These are phyloP conservation scores for Xylaria sp. DNA, from an alignment of 2,329 filamentous ascomycete species.

Conservation along the genomic window DNA sequence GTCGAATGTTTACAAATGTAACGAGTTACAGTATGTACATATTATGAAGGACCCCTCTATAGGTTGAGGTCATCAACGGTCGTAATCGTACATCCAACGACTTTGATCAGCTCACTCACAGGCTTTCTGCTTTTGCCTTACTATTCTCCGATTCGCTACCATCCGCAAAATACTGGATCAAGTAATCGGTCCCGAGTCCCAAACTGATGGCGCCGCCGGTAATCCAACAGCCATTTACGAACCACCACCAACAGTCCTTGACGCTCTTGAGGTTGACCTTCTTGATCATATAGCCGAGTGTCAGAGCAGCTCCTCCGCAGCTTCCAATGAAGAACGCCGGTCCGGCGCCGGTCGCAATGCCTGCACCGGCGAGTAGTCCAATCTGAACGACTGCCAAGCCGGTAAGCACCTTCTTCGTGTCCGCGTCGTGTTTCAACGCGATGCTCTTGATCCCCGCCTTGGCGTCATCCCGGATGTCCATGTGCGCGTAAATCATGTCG, in stretches of 20 bases:
- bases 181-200: constrained; percentile 70
- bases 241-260: constrained; percentile 81
- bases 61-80: not conserved
- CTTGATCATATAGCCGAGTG: constrained; percentile 74
- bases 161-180: constrained; percentile 58
- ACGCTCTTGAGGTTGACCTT: constrained; percentile 73
- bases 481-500: constrained; percentile 94
- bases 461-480: constrained; percentile 87
- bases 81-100: constrained; percentile 6
- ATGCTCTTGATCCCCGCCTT: constrained; percentile 92
- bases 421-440: constrained; percentile 78
- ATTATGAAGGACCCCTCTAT: not conserved
- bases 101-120: constrained; percentile 7
- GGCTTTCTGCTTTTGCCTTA: constrained; percentile 13
- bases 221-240: constrained; percentile 75
- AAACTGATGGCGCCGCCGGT: constrained; percentile 71
- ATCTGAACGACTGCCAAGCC: constrained; percentile 77
- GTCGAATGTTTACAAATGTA: not conserved
- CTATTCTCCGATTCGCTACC: constrained; percentile 35
- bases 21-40: constrained; percentile 13
- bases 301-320: constrained; percentile 71
- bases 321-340: constrained; percentile 75
- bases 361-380: constrained; percentile 75
- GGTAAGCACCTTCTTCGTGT: constrained; percentile 80
- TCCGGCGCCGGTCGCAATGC: constrained; percentile 72